phyloP scores from a whole-genome alignment of 805 yeast species.

The Kregervanrija fluxuum region DNA sequence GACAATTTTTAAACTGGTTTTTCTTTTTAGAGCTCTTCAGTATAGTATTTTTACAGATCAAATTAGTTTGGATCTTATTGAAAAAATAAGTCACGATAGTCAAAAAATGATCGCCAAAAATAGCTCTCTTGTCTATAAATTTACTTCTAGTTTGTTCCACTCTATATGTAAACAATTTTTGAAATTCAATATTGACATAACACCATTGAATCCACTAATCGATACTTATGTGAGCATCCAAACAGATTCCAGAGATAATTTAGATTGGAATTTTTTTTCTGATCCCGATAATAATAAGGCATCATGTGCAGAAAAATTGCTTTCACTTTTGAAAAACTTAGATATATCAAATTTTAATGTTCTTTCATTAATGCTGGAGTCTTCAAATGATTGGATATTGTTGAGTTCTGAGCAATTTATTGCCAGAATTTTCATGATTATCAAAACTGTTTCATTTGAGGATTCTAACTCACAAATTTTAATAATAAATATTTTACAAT shows the following conservation, averaged over 20 bases:
- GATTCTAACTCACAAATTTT: conserved; percentile 2
- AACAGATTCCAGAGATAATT: no score
- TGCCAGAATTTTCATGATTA: background rate
- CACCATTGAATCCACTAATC: no score
- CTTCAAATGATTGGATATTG: background rate
- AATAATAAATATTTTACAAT: conserved; percentile 5
- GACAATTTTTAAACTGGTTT: conserved; percentile 11
- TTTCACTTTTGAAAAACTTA: background rate
- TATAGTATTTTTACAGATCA: conserved; percentile 5
- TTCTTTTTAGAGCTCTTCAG: conserved; percentile 9
- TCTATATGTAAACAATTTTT: no score
- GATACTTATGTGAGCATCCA: no score
- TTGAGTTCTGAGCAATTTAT: background rate
- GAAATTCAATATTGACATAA: no score
- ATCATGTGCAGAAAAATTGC: background rate
- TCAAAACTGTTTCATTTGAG: conserved; percentile 4
- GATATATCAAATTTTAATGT: background rate
- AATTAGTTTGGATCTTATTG: conserved; percentile 1
- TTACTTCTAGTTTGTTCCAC: background rate
- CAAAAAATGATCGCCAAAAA: conserved; percentile 9
- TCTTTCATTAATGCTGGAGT: background rate
- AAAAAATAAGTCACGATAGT: conserved; percentile 6
- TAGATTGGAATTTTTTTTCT: background rate
- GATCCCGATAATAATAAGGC: background rate
- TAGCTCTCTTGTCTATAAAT: conserved; percentile 8